A percentile compares a stretch with the other conserved stretches of the same genome.
Evolutionary conservation across 768 basidiomycete species (phyloP).

Genomic region (Macrolepiota albuminosa): DNA sequence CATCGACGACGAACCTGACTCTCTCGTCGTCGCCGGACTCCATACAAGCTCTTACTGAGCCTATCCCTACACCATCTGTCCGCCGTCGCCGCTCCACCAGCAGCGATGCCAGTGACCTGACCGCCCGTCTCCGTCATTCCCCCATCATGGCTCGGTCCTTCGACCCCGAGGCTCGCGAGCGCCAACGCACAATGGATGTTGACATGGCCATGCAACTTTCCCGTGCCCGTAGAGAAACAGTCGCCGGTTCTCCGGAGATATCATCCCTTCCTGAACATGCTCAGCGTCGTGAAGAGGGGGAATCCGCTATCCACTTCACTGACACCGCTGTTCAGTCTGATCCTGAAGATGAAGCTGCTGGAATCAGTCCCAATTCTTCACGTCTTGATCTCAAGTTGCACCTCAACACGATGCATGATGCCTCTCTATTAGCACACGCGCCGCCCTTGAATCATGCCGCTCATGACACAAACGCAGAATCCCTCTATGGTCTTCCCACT

Average conservation of each 20-base stretch:
- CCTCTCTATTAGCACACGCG: constrained; percentile 36
- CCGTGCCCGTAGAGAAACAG: constrained; percentile 62
- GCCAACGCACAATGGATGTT: constrained; percentile 91
- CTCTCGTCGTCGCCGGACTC: constrained; percentile 14
- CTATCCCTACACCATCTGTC: constrained; percentile 1
- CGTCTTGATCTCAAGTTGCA: constrained; percentile 32
- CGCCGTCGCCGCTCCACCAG: constrained; percentile 13
- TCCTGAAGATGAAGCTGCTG: constrained; percentile 14
- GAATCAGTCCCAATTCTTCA: constrained; percentile 18
- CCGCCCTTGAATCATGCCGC: constrained; percentile 11
- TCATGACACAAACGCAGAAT: constrained; percentile 19
- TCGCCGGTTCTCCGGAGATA: constrained; percentile 32
- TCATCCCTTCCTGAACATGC: constrained; percentile 18
- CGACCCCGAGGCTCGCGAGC: constrained; percentile 72
- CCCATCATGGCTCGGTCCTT: constrained; percentile 59
- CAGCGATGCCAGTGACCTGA: constrained; percentile 35
- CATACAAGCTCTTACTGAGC: constrained; percentile 2
- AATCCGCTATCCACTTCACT: constrained; percentile 20
- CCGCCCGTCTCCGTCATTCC: constrained; percentile 46
- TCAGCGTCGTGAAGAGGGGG: constrained; percentile 30
- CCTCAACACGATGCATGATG: constrained; percentile 43
- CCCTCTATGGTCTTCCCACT: constrained; percentile 51
- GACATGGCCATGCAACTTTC: constrained; percentile 87
- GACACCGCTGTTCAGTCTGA: constrained; percentile 17
- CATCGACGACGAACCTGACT: constrained; percentile 1